Conservation (phyloP, 2,329 filamentous ascomycete species). For the Escovopsis sp. region DNA sequence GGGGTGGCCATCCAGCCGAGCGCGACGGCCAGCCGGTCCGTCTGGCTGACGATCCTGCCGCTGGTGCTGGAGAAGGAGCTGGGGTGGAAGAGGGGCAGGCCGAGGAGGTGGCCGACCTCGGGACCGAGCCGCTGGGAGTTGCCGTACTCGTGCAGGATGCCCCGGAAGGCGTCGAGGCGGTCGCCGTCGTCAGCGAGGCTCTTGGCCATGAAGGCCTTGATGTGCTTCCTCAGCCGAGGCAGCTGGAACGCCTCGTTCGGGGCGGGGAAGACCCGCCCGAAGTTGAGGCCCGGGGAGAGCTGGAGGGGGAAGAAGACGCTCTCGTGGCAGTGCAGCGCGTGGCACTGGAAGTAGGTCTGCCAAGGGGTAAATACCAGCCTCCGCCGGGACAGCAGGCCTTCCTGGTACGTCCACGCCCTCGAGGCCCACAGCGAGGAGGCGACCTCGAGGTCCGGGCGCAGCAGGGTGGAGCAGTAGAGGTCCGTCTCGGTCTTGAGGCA, state of each 20-base stretch:
- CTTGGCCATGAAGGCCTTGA: slow-evolving; percentile 17
- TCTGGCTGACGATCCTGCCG: slow-evolving; percentile 15
- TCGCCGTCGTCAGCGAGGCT: slow-evolving; percentile 14
- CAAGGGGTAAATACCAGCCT: slow-evolving; percentile 22
- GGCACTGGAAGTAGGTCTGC: slow-evolving; percentile 24
- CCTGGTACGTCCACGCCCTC: slow-evolving; percentile 22
- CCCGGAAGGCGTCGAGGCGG: slow-evolving; percentile 19
- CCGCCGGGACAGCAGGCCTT: slow-evolving; percentile 20
- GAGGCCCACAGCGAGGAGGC: slow-evolving; percentile 19
- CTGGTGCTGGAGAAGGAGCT: slow-evolving; percentile 15
- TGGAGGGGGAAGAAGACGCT: slow-evolving; percentile 18
- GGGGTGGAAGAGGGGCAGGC: slow-evolving; percentile 20
- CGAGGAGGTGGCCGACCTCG: slow-evolving; percentile 17
- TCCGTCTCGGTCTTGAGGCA: slow-evolving; percentile 18
- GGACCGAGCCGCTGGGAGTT: slow-evolving; percentile 10
- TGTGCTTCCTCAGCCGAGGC: slow-evolving; percentile 13
- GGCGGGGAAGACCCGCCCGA: slow-evolving; percentile 18
- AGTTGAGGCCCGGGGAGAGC: slow-evolving; percentile 15
- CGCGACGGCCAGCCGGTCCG: slow-evolving; percentile 19
- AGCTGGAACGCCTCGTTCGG: slow-evolving; percentile 10
- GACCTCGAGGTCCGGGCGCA: slow-evolving; percentile 20
- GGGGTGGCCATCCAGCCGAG: slow-evolving; percentile 20
- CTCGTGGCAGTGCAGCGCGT: slow-evolving; percentile 22
- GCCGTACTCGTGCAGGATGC: slow-evolving; percentile 15
- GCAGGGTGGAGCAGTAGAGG: slow-evolving; percentile 21